Evolutionary conservation across 148 eudicot genomes (phyloP), one percentile per base, ranked within the genome.

Genomic region (Cornus kousa): DNA sequence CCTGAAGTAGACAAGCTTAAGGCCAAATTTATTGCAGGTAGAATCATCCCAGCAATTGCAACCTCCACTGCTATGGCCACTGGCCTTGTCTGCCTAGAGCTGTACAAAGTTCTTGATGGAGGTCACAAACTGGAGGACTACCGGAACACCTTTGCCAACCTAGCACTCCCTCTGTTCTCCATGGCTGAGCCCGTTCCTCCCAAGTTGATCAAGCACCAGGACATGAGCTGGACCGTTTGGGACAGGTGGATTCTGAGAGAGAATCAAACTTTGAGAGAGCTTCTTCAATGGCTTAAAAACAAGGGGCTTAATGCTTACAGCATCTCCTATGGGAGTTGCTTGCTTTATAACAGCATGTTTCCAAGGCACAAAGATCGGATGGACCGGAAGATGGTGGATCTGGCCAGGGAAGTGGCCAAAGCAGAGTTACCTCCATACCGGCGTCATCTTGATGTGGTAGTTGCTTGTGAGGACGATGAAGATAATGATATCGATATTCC

Each of bases 191-290:
- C 92, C 0, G 90, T 89, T 70, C 88, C 90, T 19, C 91, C 93
- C 1, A 87, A 86, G 79, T 88, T 90, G 77, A 82, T 85, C 81
- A 85, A 90, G 82, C 93, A 90, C 87, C 88, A 77, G 67, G 93
- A 88, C 74, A 85, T 90, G 93, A 81, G 70, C 75, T 90, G 93
- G 93, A 90, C 93, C 4, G 84, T 88, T 17, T 90, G 93, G 93
- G 93, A 90, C 77, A 79, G 91, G 35, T 88, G 91, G 93, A 82
- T 79, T 50, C 14, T 88, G 19, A 80, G 77, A 69, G 87, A 78
- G 70, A 84, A 89, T 43, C 90, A 92, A 0, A 86, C 90, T 31
- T 72, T 92, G 79, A 82, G 83, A 67, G 89, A 83, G 62, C 88
- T 93, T 24, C 87, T 91, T n/a, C 83, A 86, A 57, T 93, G 95